A percentile compares a stretch with the other conserved stretches of the same genome.
phyloP scores from a whole-genome alignment of 768 basidiomycete genomes.

The Leccinum obscurum region DNA sequence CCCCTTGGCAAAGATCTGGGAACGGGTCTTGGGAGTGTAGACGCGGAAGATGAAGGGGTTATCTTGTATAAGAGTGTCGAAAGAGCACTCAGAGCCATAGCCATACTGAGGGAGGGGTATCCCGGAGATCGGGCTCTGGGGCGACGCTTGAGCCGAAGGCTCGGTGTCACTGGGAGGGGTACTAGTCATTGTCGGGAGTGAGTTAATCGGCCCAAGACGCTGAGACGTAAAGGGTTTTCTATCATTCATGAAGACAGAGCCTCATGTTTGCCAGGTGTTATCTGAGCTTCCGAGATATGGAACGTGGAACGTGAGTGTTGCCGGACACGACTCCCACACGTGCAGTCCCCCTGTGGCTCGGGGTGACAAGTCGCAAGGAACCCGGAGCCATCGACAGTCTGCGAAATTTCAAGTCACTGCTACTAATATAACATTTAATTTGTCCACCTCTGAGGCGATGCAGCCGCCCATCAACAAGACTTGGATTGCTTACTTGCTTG shows the following conservation, averaged over 20 bases:
- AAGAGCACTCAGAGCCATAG: constrained; percentile 62
- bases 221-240: constrained; percentile 27
- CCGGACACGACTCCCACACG: constrained; percentile 25
- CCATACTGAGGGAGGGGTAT: constrained; percentile 67
- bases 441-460: background rate
- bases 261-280: constrained; percentile 35
- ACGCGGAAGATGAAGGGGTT: constrained; percentile 82
- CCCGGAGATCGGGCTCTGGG: constrained; percentile 24
- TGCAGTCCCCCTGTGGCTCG: constrained; percentile 18
- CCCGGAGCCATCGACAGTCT: background rate
- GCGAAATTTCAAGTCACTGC: background rate
- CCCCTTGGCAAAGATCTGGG: constrained; percentile 48
- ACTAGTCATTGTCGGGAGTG: constrained; percentile 26
- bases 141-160: constrained; percentile 12
- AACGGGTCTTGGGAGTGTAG: constrained; percentile 67
- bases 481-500: background rate
- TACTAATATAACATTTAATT: background rate
- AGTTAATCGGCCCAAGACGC: constrained; percentile 9
- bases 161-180: constrained; percentile 17
- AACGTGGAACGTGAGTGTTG: constrained; percentile 6
- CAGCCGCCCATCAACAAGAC: background rate
- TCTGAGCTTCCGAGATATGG: constrained; percentile 27
- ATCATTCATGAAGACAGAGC: constrained; percentile 18
- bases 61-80: constrained; percentile 56
- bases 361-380: background rate